Percentiles rank a stretch among this genome's conserved stretches.
Evolutionary conservation across 306 rosid genomes (phyloP).

Genomic region (Purshia tridentata): DNA sequence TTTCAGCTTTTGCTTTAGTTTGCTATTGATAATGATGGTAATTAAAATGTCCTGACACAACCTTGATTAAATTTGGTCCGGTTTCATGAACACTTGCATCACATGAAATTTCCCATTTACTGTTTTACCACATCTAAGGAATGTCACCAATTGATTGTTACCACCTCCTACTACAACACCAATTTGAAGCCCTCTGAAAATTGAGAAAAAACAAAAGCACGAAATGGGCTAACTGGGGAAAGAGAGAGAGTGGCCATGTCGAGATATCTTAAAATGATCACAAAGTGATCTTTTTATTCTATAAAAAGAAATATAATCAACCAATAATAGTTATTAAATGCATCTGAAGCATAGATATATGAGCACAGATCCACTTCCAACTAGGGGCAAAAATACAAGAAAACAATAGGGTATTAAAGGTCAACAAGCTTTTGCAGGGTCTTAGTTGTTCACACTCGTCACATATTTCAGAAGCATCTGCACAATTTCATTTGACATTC

Average conservation of each 20-base stretch:
- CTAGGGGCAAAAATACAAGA: neutral
- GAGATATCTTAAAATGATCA: too few species aligned
- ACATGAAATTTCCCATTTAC: too few species aligned
- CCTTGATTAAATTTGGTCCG: too few species aligned
- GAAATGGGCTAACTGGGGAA: too few species aligned
- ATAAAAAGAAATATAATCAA: neutral
- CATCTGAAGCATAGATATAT: neutral
- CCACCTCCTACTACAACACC: neutral
- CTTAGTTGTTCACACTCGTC: constrained; percentile 17
- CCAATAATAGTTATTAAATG: neutral
- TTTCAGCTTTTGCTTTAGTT: too few species aligned
- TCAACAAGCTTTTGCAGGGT: neutral
- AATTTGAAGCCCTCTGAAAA: neutral
- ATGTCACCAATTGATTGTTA: too few species aligned
- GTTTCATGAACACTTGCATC: too few species aligned
- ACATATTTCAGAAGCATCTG: constrained; percentile 13
- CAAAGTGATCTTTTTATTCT: neutral
- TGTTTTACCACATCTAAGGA: too few species aligned
- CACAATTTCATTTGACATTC: constrained; percentile 29
- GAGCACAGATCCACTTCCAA: neutral
- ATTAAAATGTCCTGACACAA: too few species aligned
- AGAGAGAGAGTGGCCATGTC: too few species aligned
- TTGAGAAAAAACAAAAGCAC: neutral
- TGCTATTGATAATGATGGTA: too few species aligned
- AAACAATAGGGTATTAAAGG: neutral